These are phyloP conservation scores for Aspergillus sclerotiicarbonarius DNA, from an alignment of 495 filamentous ascomycete genomes.

Conservation along the genomic window DNA sequence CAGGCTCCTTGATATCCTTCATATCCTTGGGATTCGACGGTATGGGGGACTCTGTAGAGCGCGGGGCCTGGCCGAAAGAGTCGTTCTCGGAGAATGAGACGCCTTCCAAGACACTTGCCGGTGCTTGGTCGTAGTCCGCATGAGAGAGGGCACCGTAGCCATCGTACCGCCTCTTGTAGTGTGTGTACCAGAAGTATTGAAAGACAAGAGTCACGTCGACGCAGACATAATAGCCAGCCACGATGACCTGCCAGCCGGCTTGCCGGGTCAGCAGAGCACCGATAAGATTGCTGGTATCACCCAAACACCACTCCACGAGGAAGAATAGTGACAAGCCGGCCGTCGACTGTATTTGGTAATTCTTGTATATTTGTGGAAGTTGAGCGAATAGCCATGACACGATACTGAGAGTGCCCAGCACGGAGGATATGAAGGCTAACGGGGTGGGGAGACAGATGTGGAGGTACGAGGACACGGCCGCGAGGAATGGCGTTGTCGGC, in stretches of 20 bases:
- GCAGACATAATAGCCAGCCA: conserved; percentile 66
- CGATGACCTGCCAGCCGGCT: conserved; percentile 67
- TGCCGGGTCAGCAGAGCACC: conserved; percentile 66
- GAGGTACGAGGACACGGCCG: conserved; percentile 56
- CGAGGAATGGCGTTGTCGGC: conserved; percentile 58
- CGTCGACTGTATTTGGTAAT: conserved; percentile 62
- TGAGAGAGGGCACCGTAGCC: conserved; percentile 24
- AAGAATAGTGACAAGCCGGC: conserved; percentile 69
- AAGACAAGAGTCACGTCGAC: conserved; percentile 62
- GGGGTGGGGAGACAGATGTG: conserved; percentile 67
- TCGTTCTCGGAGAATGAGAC: conserved; percentile 27
- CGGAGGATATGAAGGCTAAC: conserved; percentile 62
- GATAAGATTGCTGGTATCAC: conserved; percentile 66
- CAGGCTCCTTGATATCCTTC: conserved; percentile 27
- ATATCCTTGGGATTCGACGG: conserved; percentile 31
- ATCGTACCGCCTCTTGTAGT: conserved; percentile 41
- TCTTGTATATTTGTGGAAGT: conserved; percentile 72
- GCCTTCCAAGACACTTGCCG: conserved; percentile 30
- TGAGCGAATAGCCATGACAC: conserved; percentile 76
- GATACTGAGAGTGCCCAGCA: conserved; percentile 65
- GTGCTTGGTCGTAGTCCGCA: conserved; percentile 22
- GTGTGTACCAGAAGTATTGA: conserved; percentile 70
- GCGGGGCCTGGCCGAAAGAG: conserved; percentile 10
- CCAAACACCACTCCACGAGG: conserved; percentile 66
- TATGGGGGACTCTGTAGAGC: conserved; percentile 17